Percentiles rank a stretch among this genome's conserved stretches.
These are phyloP conservation scores for Hypomontagnella monticulosa DNA, from an alignment of 495 filamentous ascomycete species.

Conservation along the genomic window DNA sequence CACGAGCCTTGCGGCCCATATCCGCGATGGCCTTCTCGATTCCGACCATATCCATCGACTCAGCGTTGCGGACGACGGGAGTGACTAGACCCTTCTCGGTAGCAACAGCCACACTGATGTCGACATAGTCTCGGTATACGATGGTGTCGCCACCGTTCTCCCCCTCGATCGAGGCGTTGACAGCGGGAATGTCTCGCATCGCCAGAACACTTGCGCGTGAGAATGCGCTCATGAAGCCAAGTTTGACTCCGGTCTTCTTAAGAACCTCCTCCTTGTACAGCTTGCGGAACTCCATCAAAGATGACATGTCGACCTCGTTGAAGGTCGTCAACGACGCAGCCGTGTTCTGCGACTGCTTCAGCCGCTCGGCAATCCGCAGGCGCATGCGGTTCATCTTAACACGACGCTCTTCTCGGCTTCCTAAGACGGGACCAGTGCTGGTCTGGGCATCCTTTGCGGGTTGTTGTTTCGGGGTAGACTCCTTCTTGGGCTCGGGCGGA, in stretches of 20 bases:
- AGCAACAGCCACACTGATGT: constrained; percentile 96
- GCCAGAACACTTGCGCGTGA: constrained; percentile 89
- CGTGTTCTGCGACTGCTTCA: constrained; percentile 99
- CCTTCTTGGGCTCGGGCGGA: constrained; percentile 58
- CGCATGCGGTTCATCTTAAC: constrained; percentile 99
- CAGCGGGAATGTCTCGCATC: constrained; percentile 93
- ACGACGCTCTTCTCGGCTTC: constrained; percentile 87
- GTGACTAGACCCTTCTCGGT: constrained; percentile 98
- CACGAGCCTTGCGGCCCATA: constrained; percentile 95
- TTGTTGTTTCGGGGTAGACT: constrained; percentile 57
- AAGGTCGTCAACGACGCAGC: constrained; percentile 97
- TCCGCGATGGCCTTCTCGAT: constrained; percentile 95
- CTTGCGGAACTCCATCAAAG: constrained; percentile 95
- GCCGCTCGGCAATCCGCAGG: constrained; percentile 92
- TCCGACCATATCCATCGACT: constrained; percentile 83
- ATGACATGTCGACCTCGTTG: constrained; percentile 99
- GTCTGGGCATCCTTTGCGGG: constrained; percentile 50
- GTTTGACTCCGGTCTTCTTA: constrained; percentile 96
- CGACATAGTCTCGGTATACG: constrained; percentile 97
- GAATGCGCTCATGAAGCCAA: constrained; percentile 99
- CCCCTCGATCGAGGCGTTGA: constrained; percentile 97
- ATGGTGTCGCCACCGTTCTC: constrained; percentile 96
- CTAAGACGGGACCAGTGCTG: constrained; percentile 58
- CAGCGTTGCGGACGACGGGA: constrained; percentile 93
- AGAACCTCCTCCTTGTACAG: constrained; percentile 95